Conservation (phyloP, 768 basidiomycete species). For the Mycena albidolilacea region DNA sequence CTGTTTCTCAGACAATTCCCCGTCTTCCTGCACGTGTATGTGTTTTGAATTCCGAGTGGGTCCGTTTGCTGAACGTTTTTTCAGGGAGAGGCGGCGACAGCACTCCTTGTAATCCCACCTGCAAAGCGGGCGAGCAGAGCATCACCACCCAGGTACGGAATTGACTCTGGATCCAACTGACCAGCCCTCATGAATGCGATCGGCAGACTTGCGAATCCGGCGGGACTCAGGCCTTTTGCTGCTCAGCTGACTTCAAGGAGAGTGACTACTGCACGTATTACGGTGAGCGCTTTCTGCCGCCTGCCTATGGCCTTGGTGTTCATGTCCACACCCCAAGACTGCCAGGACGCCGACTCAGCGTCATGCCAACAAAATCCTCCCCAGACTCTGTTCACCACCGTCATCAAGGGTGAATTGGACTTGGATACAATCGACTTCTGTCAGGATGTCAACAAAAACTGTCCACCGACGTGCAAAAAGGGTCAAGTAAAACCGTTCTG, state of each 20-base stretch:
- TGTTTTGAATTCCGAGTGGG: not conserved
- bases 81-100: slow-evolving; percentile 18
- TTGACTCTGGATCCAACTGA: too few relatives aligned
- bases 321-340: not conserved
- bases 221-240: slow-evolving; percentile 16
- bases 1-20: slow-evolving; percentile 14
- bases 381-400: slow-evolving; percentile 6
- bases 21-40: slow-evolving; percentile 18
- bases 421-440: slow-evolving; percentile 14
- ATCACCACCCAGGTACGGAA: not conserved
- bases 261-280: slow-evolving; percentile 6
- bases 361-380: not conserved
- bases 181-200: too few relatives aligned
- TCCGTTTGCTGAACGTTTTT: not conserved
- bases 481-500: slow-evolving; percentile 20
- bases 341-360: not conserved
- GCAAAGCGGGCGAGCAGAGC: slow-evolving; percentile 9
- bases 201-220: slow-evolving; percentile 15
- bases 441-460: slow-evolving; percentile 11
- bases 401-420: slow-evolving; percentile 22
- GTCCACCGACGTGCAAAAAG: slow-evolving; percentile 17
- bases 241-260: slow-evolving; percentile 5
- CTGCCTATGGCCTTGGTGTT: too few relatives aligned
- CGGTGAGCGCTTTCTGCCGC: not conserved
- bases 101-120: slow-evolving; percentile 20